phyloP scores from a whole-genome alignment of 768 basidiomycete species.

The Infundibulicybe gibba region DNA sequence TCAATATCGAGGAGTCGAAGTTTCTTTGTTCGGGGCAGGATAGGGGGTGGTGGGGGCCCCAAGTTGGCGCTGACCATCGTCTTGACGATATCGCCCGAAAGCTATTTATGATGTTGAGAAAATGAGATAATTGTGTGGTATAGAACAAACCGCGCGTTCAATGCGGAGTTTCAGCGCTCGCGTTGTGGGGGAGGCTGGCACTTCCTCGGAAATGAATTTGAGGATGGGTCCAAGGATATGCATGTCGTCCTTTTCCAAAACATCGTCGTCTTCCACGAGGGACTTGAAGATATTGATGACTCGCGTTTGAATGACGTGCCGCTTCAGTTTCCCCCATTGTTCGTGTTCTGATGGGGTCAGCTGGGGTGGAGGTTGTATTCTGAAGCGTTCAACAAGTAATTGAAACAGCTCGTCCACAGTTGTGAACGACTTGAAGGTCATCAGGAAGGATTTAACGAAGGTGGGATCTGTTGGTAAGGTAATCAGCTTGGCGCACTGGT shows the following conservation, averaged over 20 bases:
- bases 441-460: conserved; percentile 86
- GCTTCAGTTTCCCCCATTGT: conserved; percentile 85
- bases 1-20: conserved; percentile 85
- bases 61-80: conserved; percentile 47
- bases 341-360: conserved; percentile 58
- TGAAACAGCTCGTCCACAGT: conserved; percentile 80
- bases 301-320: conserved; percentile 80
- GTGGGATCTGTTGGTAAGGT: conserved; percentile 50
- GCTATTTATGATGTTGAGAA: conserved; percentile 23
- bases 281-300: conserved; percentile 89
- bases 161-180: conserved; percentile 73
- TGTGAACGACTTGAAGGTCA: conserved; percentile 96
- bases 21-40: conserved; percentile 72
- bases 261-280: conserved; percentile 81
- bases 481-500: conserved; percentile 1
- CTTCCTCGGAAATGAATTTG: conserved; percentile 70
- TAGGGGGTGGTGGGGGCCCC: conserved; percentile 68
- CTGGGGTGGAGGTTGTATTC: conserved; percentile 68
- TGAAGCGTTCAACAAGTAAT: conserved; percentile 76
- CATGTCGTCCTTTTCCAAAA: conserved; percentile 84
- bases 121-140: neutral
- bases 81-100: conserved; percentile 54
- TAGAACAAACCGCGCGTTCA: conserved; percentile 68
- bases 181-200: conserved; percentile 61
- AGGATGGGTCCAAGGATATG: conserved; percentile 81